Conservation (phyloP, 1,284 basidiomycete genomes). For the Singerocomus inundabilis region DNA sequence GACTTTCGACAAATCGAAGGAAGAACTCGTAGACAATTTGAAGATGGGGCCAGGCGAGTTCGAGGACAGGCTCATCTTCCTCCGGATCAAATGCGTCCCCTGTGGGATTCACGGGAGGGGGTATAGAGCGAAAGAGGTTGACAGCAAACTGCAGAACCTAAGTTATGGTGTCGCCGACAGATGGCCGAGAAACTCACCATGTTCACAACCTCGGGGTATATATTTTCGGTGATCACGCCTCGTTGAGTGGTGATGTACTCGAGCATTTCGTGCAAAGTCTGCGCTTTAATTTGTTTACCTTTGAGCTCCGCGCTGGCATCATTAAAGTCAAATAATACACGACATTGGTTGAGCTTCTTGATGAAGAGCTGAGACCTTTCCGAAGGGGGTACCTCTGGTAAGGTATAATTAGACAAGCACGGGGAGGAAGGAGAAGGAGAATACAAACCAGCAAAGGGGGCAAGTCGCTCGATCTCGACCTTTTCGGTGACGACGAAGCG, state of each 20-base stretch:
- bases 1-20: conserved; percentile 96
- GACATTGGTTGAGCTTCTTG: conserved; percentile 94
- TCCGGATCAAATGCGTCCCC: conserved; percentile 99
- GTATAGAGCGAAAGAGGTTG: conserved; percentile 99
- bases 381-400: conserved; percentile 81
- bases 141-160: conserved; percentile 73
- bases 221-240: conserved; percentile 92
- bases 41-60: conserved; percentile 99
- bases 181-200: conserved; percentile 65
- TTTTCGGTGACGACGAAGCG: conserved; percentile 96
- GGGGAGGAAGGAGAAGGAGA: not conserved
- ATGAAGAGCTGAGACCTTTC: conserved; percentile 93
- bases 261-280: conserved; percentile 97
- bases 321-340: conserved; percentile 98
- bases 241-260: conserved; percentile 98
- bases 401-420: conserved; percentile 10
- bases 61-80: conserved; percentile 98
- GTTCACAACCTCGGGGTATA: conserved; percentile 99
- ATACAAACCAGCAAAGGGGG: conserved; percentile 80
- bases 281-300: conserved; percentile 98
- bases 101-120: conserved; percentile 96
- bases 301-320: conserved; percentile 94
- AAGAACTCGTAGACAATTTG: conserved; percentile 99
- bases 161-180: conserved; percentile 13
- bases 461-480: conserved; percentile 94